phyloP scores from a whole-genome alignment of 176 grass and related monocot species.

The Rhynchospora breviuscula region DNA sequence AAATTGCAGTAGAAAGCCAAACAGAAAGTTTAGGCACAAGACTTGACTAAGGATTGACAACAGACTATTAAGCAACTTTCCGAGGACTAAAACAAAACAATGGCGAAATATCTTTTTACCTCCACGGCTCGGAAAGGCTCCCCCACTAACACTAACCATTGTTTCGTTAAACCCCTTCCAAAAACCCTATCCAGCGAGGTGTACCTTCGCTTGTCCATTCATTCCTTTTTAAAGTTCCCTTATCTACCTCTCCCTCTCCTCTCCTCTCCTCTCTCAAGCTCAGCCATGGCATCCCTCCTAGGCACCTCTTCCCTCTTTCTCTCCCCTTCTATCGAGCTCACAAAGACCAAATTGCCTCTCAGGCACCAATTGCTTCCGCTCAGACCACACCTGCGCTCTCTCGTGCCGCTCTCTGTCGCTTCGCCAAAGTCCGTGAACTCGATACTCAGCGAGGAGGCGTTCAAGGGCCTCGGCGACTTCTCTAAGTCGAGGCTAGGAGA shows the following conservation, averaged over 20 bases:
- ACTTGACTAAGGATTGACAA: no score
- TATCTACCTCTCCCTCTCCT: not conserved
- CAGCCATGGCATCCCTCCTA: constrained; percentile 55
- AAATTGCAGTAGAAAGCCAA: no score
- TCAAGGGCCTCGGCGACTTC: constrained; percentile 59
- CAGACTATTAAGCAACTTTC: not conserved
- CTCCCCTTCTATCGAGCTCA: constrained; percentile 22
- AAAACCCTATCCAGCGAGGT: constrained; percentile 23
- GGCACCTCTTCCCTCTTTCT: constrained; percentile 59
- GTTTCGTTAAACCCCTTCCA: constrained; percentile 10
- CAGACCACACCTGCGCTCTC: constrained; percentile 28
- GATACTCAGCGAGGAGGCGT: constrained; percentile 87
- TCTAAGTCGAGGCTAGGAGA: constrained; percentile 21
- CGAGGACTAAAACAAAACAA: not conserved
- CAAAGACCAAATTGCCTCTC: constrained; percentile 5
- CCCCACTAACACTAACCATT: not conserved
- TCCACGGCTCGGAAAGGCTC: no score
- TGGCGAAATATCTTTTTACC: not conserved
- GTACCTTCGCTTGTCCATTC: constrained; percentile 41
- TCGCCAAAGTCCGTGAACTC: constrained; percentile 52
- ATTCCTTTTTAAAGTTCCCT: constrained; percentile 42
- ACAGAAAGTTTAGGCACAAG: no score
- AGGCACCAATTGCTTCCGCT: constrained; percentile 17
- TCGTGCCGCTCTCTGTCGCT: constrained; percentile 40
- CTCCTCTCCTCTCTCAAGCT: not conserved